phyloP scores from a whole-genome alignment of 371 early-diverging fungal genomes.

The Saksenaea vasiformis region DNA sequence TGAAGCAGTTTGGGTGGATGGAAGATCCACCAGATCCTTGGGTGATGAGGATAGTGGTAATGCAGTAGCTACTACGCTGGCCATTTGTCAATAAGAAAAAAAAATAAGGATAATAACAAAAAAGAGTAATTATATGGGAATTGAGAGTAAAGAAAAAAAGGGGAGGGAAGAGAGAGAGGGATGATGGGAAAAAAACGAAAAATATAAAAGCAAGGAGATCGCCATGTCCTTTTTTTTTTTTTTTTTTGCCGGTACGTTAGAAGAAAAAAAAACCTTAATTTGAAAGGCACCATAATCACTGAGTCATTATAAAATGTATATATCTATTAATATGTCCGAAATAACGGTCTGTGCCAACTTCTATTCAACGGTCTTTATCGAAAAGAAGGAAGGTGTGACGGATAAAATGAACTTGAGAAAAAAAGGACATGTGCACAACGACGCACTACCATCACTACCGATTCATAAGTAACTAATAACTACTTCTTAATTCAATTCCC shows the following conservation, averaged over 20 bases:
- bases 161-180: background rate
- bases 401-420: background rate
- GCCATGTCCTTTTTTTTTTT: conserved; percentile 3
- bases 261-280: background rate
- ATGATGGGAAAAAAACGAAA: conserved; percentile 5
- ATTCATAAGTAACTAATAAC: too few relatives aligned
- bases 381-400: conserved; percentile 1
- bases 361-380: background rate
- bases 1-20: background rate
- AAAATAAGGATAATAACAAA: background rate
- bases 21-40: background rate
- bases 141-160: background rate
- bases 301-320: background rate
- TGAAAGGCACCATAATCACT: background rate
- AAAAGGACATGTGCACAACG: background rate
- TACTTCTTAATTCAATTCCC: background rate
- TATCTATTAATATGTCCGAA: background rate
- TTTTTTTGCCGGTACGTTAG: background rate
- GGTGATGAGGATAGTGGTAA: background rate
- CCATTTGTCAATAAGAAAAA: background rate
- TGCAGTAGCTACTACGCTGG: too few relatives aligned
- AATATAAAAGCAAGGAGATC: conserved; percentile 5
- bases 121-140: background rate
- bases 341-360: background rate
- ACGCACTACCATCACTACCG: too few relatives aligned